phyloP scores from a whole-genome alignment of 495 filamentous ascomycete genomes.

The Aspergillus mulundensis region DNA sequence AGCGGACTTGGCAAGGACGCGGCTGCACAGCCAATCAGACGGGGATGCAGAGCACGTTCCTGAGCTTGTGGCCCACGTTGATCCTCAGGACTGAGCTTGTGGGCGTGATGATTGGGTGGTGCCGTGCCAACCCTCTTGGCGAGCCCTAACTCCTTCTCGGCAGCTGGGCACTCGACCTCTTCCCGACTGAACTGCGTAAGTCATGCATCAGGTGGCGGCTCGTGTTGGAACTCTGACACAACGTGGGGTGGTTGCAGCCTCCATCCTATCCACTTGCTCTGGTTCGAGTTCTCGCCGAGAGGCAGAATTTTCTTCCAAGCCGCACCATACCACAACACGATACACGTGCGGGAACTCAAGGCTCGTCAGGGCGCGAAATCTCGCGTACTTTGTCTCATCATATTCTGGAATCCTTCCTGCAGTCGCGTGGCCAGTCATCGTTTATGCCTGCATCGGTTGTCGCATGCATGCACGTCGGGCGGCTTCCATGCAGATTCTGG shows the following conservation, averaged over 20 bases:
- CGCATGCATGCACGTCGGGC: neutral
- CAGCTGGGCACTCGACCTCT: neutral
- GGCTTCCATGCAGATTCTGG: constrained; percentile 4
- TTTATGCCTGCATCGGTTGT: neutral
- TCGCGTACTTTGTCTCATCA: too few relatives aligned
- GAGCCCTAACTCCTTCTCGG: neutral
- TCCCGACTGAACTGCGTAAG: neutral
- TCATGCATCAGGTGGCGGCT: neutral
- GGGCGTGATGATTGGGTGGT: neutral
- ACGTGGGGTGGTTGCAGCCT: neutral
- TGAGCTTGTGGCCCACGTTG: constrained; percentile 12
- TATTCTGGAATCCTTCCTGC: neutral
- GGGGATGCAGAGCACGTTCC: constrained; percentile 11
- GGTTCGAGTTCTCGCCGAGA: neutral
- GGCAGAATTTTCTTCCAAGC: neutral
- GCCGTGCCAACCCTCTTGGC: constrained; percentile 9
- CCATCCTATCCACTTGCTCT: neutral
- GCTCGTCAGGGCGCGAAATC: too few relatives aligned
- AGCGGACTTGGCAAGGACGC: constrained; percentile 20
- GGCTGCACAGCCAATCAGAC: neutral
- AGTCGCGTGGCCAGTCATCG: neutral
- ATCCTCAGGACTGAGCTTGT: neutral
- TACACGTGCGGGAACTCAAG: neutral
- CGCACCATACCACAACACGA: neutral
- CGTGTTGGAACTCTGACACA: neutral